Conservation (phyloP, 1,284 basidiomycete species). For the Melampsora americana region DNA sequence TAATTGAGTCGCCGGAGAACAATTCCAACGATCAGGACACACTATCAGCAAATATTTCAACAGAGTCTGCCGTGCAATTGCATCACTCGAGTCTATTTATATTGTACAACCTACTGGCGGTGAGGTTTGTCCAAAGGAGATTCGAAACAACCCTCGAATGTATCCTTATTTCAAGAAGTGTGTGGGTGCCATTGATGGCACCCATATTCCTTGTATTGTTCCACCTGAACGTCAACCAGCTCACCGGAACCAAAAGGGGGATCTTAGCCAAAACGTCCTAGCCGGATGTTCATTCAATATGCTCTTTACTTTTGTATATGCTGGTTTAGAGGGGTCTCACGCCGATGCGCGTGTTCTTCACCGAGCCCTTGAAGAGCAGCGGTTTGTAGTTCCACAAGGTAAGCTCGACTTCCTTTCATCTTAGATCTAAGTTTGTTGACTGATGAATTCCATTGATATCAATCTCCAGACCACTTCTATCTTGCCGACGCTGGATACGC, state of each 20-base stretch:
- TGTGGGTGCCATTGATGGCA: slow-evolving; percentile 53
- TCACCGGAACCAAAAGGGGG: slow-evolving; percentile 52
- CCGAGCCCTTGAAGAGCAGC: slow-evolving; percentile 48
- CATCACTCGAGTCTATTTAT: neutral
- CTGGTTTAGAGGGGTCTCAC: no score
- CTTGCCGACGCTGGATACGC: neutral
- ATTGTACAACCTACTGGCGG: neutral
- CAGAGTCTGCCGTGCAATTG: neutral
- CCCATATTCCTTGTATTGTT: slow-evolving; percentile 50
- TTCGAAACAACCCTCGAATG: neutral
- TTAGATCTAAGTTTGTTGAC: no score
- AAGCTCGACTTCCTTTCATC: no score
- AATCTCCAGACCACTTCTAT: neutral
- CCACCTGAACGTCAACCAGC: slow-evolving; percentile 44
- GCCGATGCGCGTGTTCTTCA: no score
- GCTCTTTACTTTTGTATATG: slow-evolving; percentile 53
- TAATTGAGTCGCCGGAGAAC: neutral
- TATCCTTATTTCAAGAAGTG: slow-evolving; percentile 52
- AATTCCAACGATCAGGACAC: neutral
- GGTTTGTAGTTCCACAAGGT: slow-evolving; percentile 6
- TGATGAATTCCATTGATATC: no score
- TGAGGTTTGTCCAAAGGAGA: neutral
- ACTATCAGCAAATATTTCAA: slow-evolving; percentile 1
- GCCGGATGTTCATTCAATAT: slow-evolving; percentile 52
- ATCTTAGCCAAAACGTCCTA: slow-evolving; percentile 52